These are phyloP conservation scores for Vaccinium vitisidaea DNA, from an alignment of 148 eudicot genomes.

Conservation along the genomic window DNA sequence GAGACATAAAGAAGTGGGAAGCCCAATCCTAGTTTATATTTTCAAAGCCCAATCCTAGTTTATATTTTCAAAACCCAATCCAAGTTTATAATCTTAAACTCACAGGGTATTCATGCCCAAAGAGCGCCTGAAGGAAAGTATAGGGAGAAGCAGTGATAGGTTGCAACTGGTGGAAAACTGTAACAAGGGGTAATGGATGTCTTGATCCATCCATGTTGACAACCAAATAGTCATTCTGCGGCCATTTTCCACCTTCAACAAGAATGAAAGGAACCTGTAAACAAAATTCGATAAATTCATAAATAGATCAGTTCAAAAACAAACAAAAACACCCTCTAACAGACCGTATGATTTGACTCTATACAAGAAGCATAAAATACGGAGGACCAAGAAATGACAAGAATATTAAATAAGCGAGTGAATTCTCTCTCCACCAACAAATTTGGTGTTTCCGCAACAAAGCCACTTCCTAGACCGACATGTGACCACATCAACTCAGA, in stretches of 20 bases:
- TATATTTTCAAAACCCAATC: neutral
- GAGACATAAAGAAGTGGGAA: neutral
- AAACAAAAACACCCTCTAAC: neutral
- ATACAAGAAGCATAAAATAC: neutral
- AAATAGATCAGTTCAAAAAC: neutral
- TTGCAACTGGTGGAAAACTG: constrained; percentile 79
- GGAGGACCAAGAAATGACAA: neutral
- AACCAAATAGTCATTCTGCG: constrained; percentile 53
- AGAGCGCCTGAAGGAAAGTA: constrained; percentile 76
- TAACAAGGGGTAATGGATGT: constrained; percentile 75
- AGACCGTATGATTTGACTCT: neutral
- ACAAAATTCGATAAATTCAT: neutral
- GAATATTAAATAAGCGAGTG: neutral
- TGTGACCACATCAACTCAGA: neutral
- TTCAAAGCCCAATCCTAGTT: neutral
- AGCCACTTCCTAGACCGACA: neutral
- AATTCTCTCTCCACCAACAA: neutral
- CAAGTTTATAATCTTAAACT: constrained; percentile 27
- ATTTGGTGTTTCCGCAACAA: neutral
- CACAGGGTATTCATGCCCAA: constrained; percentile 84
- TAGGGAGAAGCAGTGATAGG: constrained; percentile 70
- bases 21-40: neutral
- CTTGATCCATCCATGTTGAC: constrained; percentile 83
- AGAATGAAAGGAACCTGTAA: constrained; percentile 87
- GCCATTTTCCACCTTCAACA: constrained; percentile 52